Conservation (phyloP, 176 grass and related monocot genomes). For the Olyra latifolia region DNA sequence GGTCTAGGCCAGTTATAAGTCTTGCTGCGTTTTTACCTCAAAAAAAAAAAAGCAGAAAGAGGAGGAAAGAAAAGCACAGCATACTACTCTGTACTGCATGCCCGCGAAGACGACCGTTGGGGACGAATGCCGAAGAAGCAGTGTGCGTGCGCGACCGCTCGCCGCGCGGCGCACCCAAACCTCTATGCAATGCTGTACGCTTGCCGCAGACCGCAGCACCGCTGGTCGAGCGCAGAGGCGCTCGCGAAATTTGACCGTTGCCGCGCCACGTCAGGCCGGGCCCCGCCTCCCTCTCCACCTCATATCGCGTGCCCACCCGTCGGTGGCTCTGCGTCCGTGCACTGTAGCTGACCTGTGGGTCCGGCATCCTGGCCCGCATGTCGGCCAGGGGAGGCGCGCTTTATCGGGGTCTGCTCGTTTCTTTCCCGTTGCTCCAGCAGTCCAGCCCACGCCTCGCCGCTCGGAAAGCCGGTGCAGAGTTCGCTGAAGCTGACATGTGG, state of each 20-base stretch:
- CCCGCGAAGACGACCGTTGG: conserved; percentile 37
- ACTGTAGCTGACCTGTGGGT: conserved; percentile 4
- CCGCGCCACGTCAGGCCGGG: conserved; percentile 16
- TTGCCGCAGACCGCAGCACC: not conserved
- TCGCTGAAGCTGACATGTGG: not conserved
- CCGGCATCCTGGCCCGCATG: rapidly evolving
- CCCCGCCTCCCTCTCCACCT: not conserved
- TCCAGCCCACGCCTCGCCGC: not conserved
- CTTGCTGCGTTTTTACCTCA: too few species aligned
- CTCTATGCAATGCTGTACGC: too few species aligned
- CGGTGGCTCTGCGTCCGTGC: not conserved
- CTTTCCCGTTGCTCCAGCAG: conserved; percentile 35
- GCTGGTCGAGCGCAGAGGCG: not conserved
- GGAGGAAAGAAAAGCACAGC: too few species aligned
- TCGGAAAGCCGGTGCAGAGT: not conserved
- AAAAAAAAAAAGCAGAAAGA: too few species aligned
- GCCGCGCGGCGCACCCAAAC: not conserved
- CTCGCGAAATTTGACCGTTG: conserved; percentile 61
- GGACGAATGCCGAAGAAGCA: conserved; percentile 18
- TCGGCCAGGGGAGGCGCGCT: not conserved
- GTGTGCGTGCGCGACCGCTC: not conserved
- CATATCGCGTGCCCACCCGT: not conserved
- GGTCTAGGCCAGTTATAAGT: too few species aligned
- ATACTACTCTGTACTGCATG: not conserved
- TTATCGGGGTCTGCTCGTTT: conserved; percentile 1